These are phyloP conservation scores for Dicorynia guianensis DNA, from an alignment of 306 rosid genomes.

Conservation along the genomic window DNA sequence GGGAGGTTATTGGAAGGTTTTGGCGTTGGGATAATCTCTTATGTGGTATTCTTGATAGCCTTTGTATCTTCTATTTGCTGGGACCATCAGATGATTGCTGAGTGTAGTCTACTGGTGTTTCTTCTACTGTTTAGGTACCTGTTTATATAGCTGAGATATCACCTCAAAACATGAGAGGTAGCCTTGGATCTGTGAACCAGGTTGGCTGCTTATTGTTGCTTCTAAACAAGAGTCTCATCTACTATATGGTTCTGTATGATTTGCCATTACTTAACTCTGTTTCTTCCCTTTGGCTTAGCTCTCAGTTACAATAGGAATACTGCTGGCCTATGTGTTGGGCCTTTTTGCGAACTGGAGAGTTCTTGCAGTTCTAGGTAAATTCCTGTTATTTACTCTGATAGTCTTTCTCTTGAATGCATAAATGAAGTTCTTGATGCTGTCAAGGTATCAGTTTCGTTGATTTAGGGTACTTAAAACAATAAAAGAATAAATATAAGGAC, in stretches of 20 bases:
- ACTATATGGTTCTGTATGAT: conserved; percentile 1
- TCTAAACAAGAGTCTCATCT: conserved; percentile 8
- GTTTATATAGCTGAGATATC: conserved; percentile 91
- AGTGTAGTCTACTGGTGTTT: conserved; percentile 17
- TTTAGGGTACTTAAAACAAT: conserved; percentile 4
- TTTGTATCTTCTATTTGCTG: conserved; percentile 7
- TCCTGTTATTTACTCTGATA: conserved; percentile 30
- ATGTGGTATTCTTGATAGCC: conserved; percentile 62
- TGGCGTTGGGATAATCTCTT: conserved; percentile 92
- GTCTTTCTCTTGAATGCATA: conserved; percentile 34
- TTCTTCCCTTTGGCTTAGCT: conserved; percentile 54
- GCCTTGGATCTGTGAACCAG: conserved; percentile 90
- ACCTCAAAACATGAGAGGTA: conserved; percentile 84
- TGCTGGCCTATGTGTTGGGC: conserved; percentile 81
- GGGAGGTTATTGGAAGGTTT: conserved; percentile 92
- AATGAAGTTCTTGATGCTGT: neutral
- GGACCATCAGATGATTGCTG: conserved; percentile 27
- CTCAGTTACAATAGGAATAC: conserved; percentile 73
- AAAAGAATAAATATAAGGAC: neutral
- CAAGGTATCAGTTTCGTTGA: conserved; percentile 4
- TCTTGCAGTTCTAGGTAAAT: conserved; percentile 84
- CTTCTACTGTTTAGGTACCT: conserved; percentile 70
- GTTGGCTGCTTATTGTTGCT: conserved; percentile 48
- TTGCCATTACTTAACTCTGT: conserved; percentile 5
- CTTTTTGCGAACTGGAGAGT: conserved; percentile 80